Base-by-base conservation (phyloP, 192 early-diverging fungal genomes). In the Coemansia sp. region DNA sequence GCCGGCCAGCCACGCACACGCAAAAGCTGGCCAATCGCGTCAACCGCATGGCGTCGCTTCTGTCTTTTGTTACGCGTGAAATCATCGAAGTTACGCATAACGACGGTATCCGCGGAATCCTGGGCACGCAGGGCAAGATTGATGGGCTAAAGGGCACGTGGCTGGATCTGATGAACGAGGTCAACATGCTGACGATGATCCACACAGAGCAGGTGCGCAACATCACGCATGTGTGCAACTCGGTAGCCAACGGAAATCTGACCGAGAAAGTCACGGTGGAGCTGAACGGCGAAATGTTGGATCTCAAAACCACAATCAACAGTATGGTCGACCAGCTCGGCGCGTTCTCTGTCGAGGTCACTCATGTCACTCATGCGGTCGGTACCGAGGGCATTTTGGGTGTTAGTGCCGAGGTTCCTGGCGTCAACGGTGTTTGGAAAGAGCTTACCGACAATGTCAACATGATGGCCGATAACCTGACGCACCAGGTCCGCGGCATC, bases 31-130 rank as follows among this genome's bases (percentile, higher is more conserved):
- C 74, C 14, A 81, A 75, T 57, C 69, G 73, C 48, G 74, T 81
- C 47, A 81, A 81, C 59, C 65, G 69, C 62, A 81, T 81, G 78
- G 69, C 74, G 2, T 81, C 78, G 59, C 69, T 81, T 14, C 57
- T 81, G 44, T 63, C 65, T 10, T 72, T 60, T 75, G 70, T 81
- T 31, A 72, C 78, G 8, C 59, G 57, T 42, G 86, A 89, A 59
- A 85, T 91, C 10, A 85, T 86, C 14, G 82, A 85, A 38, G 90
- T 91, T 4, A 83, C 87, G 5, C 82, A 83, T 52, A 88, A 89
- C 68, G 88, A 90, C 50, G 90, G 88, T 21, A 83, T 83, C 0
- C 84, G 88, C 62, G 90, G 90, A 4, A 78, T 72, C 34, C 62
- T 92, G 5, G 90, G 89, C 14, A 85, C 82, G 1, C 56, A 67